These are phyloP conservation scores for Dictyophora rubrovolvata DNA, from an alignment of 768 basidiomycete species.

Conservation along the genomic window DNA sequence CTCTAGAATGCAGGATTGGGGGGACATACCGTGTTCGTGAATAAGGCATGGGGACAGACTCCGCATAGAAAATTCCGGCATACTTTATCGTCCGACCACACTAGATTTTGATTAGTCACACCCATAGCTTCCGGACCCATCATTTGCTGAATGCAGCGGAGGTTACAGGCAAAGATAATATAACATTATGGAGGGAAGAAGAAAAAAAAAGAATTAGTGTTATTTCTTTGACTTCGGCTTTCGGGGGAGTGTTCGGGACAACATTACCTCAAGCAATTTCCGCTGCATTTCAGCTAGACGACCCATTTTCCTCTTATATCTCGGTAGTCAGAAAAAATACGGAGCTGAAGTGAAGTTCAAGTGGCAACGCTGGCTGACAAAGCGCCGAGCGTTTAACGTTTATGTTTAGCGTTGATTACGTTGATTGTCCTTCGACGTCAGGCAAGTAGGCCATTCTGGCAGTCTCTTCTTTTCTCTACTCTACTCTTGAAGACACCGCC, in stretches of 20 bases:
- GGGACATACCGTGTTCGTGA: conserved; percentile 86
- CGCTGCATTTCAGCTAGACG: conserved; percentile 95
- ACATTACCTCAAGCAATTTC: conserved; percentile 65
- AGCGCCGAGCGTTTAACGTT: no score
- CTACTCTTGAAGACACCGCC: no score
- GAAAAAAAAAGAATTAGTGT: neutral
- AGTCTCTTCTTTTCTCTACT: no score
- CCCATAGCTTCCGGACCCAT: conserved; percentile 99
- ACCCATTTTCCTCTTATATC: conserved; percentile 51
- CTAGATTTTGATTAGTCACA: conserved; percentile 81
- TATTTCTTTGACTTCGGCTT: conserved; percentile 6
- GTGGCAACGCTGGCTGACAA: no score
- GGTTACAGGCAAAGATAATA: no score
- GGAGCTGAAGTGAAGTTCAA: neutral
- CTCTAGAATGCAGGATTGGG: neutral
- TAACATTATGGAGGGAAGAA: neutral
- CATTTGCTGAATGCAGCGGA: conserved; percentile 67
- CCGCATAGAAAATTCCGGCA: conserved; percentile 98
- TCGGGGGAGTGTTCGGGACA: conserved; percentile 10
- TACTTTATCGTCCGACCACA: conserved; percentile 94
- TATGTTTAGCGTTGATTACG: no score
- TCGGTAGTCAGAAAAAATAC: neutral
- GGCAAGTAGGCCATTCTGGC: no score
- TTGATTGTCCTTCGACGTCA: no score
- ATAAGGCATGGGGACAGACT: conserved; percentile 95